These are phyloP conservation scores for Collybia nuda DNA, from an alignment of 768 basidiomycete species.

Conservation along the genomic window DNA sequence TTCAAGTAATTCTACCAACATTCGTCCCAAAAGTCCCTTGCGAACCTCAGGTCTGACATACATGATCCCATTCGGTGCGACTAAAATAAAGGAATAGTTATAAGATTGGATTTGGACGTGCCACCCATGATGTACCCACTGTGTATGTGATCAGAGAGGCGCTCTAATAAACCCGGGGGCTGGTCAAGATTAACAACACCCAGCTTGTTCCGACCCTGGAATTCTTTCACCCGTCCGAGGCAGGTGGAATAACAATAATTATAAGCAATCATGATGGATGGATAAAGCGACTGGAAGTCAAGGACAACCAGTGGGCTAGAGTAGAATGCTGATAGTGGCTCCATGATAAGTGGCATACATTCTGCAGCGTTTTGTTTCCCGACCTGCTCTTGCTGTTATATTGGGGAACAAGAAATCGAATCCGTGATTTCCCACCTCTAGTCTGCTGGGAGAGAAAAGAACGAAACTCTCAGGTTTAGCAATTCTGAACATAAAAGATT, in stretches of 20 bases:
- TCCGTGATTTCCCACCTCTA: slow-evolving; percentile 56
- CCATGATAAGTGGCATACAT: slow-evolving; percentile 94
- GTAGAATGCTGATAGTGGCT: slow-evolving; percentile 92
- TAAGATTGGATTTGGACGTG: not conserved
- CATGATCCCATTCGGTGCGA: slow-evolving; percentile 94
- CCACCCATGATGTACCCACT: slow-evolving; percentile 41
- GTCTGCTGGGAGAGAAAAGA: slow-evolving; percentile 84
- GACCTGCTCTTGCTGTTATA: slow-evolving; percentile 53
- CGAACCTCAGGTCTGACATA: slow-evolving; percentile 87
- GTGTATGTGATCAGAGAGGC: slow-evolving; percentile 73
- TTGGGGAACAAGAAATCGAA: not conserved
- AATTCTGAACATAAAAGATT: slow-evolving; percentile 97
- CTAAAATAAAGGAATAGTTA: slow-evolving; percentile 38
- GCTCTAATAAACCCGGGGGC: slow-evolving; percentile 64
- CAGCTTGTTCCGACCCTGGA: slow-evolving; percentile 85
- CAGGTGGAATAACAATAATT: slow-evolving; percentile 98
- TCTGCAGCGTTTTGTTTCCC: slow-evolving; percentile 96
- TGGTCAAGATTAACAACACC: slow-evolving; percentile 77
- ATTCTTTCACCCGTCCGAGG: slow-evolving; percentile 83
- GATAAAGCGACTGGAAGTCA: slow-evolving; percentile 96
- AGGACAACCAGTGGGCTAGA: slow-evolving; percentile 89
- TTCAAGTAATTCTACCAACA: slow-evolving; percentile 90
- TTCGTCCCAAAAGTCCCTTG: slow-evolving; percentile 82
- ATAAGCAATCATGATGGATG: slow-evolving; percentile 98
- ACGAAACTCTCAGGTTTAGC: slow-evolving; percentile 95